These are phyloP conservation scores for Cinchona pubescens DNA, from an alignment of 257 asterid species.

Conservation along the genomic window DNA sequence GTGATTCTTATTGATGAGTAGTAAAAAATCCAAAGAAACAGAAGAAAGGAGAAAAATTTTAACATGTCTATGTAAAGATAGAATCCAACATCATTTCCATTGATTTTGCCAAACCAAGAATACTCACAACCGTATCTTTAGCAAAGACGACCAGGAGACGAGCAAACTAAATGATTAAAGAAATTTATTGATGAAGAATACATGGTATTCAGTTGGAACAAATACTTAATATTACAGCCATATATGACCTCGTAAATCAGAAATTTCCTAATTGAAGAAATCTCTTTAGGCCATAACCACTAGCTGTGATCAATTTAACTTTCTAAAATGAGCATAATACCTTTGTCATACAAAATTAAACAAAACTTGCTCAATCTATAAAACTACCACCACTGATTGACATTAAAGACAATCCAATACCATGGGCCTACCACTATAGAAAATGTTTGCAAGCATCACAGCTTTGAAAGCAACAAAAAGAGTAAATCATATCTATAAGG, in stretches of 20 bases:
- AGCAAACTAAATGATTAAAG: neutral
- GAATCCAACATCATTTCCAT: neutral
- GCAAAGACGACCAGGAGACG: neutral
- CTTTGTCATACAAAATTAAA: no score
- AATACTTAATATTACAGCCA: neutral
- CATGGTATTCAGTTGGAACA: neutral
- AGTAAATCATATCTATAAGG: neutral
- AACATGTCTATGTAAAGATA: neutral
- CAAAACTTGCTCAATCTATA: neutral
- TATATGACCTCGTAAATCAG: neutral
- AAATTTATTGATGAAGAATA: neutral
- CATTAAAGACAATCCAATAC: neutral
- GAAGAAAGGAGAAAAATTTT: neutral
- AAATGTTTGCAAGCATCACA: neutral
- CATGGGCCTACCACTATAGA: neutral
- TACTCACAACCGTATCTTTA: neutral
- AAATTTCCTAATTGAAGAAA: neutral
- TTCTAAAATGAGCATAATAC: neutral
- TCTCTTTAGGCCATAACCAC: neutral
- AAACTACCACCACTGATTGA: neutral
- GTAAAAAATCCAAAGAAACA: no score
- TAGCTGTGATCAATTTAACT: neutral
- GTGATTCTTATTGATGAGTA: neutral
- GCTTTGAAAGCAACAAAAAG: neutral
- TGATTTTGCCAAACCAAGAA: neutral